A percentile compares a stretch with the other conserved stretches of the same genome.
These are phyloP conservation scores for Pascua guehoae DNA, from an alignment of 1,284 basidiomycete genomes.

Conservation along the genomic window DNA sequence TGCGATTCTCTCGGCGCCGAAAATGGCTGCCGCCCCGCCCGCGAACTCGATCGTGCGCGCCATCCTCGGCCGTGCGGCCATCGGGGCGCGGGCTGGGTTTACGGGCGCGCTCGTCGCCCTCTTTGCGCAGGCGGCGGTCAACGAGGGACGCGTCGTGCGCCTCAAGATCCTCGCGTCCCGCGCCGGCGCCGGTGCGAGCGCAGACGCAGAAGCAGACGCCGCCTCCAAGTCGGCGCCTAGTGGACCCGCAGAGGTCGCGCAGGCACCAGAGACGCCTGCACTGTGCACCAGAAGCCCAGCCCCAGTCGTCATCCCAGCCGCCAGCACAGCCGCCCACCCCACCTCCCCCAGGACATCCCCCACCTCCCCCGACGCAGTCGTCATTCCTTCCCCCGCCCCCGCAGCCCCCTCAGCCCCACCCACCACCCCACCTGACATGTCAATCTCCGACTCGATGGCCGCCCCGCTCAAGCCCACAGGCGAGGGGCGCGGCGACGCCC, in stretches of 20 bases:
- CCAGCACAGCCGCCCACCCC: too few species aligned
- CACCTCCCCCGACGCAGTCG: too few species aligned
- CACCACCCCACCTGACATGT: too few species aligned
- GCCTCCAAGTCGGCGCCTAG: too few species aligned
- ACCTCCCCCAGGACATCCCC: too few species aligned
- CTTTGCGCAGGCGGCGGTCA: conserved; percentile 30
- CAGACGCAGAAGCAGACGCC: not conserved
- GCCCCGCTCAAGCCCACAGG: not conserved
- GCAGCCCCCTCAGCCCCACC: too few species aligned
- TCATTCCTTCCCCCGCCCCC: too few species aligned
- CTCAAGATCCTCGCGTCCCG: conserved; percentile 27
- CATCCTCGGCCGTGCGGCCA: too few species aligned
- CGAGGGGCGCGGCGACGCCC: conserved; percentile 13
- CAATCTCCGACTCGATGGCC: too few species aligned
- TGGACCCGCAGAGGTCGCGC: not conserved
- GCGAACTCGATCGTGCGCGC: conserved; percentile 28
- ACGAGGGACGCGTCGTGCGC: conserved; percentile 31
- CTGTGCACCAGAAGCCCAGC: conserved; percentile 1
- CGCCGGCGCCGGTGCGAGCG: not conserved
- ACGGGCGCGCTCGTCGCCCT: conserved; percentile 37
- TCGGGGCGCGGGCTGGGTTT: conserved; percentile 10
- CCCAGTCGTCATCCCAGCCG: too few species aligned
- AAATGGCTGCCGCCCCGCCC: conserved; percentile 28
- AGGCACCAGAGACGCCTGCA: not conserved
- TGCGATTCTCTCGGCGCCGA: not conserved